A percentile compares a stretch with the other conserved stretches of the same genome.
phyloP scores from a whole-genome alignment of 768 basidiomycete genomes.

The Piloderma croceum region DNA sequence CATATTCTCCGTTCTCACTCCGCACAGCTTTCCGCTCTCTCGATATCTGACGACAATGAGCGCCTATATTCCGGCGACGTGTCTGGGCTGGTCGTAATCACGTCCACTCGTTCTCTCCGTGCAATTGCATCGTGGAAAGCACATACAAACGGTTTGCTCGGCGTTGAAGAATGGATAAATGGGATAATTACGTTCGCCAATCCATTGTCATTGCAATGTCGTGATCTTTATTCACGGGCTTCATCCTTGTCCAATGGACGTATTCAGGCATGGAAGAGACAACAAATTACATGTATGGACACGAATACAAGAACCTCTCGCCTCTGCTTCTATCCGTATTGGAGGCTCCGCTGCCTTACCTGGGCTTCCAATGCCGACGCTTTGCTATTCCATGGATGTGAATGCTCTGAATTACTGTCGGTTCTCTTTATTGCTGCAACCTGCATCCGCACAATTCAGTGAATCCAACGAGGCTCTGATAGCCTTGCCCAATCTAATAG shows the following conservation, averaged over 20 bases:
- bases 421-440: constrained; percentile 58
- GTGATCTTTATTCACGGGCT: not conserved
- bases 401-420: constrained; percentile 94
- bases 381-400: constrained; percentile 73
- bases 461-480: constrained; percentile 42
- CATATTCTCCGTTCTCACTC: constrained; percentile 75
- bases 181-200: constrained; percentile 62
- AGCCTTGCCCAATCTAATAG: constrained; percentile 83
- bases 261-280: constrained; percentile 71
- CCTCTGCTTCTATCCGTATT: constrained; percentile 39
- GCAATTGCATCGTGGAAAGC: constrained; percentile 71
- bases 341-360: constrained; percentile 53
- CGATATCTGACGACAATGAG: constrained; percentile 67
- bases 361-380: constrained; percentile 41
- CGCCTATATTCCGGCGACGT: constrained; percentile 84
- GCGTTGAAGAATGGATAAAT: constrained; percentile 67
- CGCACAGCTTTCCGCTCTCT: constrained; percentile 53
- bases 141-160: constrained; percentile 72
- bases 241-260: not conserved
- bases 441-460: constrained; percentile 8
- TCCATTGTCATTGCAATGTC: not conserved
- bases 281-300: constrained; percentile 80
- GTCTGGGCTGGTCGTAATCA: constrained; percentile 70
- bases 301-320: constrained; percentile 39
- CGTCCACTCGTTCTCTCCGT: constrained; percentile 73